These are phyloP conservation scores for Chaetoceros tenuissimus DNA, from an alignment of 108 stramenopile species.

Conservation along the genomic window DNA sequence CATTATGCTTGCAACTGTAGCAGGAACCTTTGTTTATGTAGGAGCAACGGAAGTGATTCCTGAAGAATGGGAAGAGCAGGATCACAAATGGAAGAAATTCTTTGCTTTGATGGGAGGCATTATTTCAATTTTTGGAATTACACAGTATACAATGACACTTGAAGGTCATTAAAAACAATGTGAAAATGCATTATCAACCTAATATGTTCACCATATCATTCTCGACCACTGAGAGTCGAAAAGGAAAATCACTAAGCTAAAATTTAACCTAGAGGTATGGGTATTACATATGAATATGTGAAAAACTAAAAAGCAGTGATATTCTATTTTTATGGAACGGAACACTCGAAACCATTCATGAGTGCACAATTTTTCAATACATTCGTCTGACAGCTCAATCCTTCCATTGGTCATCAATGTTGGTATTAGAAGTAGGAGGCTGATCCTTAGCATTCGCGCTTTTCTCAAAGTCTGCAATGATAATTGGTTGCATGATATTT, in stretches of 20 bases:
- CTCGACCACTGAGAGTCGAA: too few relatives aligned
- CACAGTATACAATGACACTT: constrained; percentile 75
- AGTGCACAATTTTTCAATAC: too few relatives aligned
- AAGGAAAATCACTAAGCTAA: too few relatives aligned
- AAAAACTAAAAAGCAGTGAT: too few relatives aligned
- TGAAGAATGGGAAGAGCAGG: constrained; percentile 90
- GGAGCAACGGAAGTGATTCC: constrained; percentile 96
- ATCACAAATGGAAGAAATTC: constrained; percentile 94
- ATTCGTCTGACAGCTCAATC: background rate
- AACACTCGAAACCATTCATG: too few relatives aligned
- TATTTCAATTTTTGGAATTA: constrained; percentile 69
- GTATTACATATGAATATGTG: too few relatives aligned
- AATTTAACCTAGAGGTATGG: too few relatives aligned
- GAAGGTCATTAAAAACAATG: constrained; percentile 12
- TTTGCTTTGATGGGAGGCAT: constrained; percentile 71
- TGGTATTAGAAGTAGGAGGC: background rate
- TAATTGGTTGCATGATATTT: constrained; percentile 21
- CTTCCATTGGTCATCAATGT: background rate
- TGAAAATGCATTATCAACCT: background rate
- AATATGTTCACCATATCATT: too few relatives aligned
- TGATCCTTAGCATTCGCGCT: background rate
- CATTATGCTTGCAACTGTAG: constrained; percentile 91
- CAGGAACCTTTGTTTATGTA: constrained; percentile 98
- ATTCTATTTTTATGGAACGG: too few relatives aligned
- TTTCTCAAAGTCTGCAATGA: constrained; percentile 11